These are phyloP conservation scores for Gentiana dahurica DNA, from an alignment of 257 asterid genomes.

Conservation along the genomic window DNA sequence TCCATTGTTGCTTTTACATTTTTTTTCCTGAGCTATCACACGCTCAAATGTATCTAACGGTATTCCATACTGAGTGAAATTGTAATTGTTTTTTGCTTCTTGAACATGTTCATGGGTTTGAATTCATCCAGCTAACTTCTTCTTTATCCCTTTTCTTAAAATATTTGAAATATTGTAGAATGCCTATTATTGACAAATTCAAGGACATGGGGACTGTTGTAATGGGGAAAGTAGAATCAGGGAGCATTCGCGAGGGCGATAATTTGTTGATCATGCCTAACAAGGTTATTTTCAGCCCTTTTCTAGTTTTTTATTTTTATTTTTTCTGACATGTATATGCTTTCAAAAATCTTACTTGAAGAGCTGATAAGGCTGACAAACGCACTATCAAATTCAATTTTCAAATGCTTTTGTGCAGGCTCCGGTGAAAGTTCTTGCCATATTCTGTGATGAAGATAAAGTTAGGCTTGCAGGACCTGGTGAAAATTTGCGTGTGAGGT, in stretches of 20 bases:
- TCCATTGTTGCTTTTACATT: no score
- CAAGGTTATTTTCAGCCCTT: slow-evolving; percentile 33
- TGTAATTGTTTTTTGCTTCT: not conserved
- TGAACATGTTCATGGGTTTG: not conserved
- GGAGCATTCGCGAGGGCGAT: slow-evolving; percentile 82
- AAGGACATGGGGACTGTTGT: slow-evolving; percentile 96
- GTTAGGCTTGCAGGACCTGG: slow-evolving; percentile 81
- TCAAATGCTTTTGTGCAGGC: slow-evolving; percentile 30
- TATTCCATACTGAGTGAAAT: not conserved
- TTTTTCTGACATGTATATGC: not conserved
- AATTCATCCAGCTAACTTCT: not conserved
- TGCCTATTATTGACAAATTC: slow-evolving; percentile 85
- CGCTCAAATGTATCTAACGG: no score
- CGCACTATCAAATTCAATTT: not conserved
- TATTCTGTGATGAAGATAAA: slow-evolving; percentile 63
- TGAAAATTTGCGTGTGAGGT: slow-evolving; percentile 84
- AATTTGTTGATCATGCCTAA: slow-evolving; percentile 82
- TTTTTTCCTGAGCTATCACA: no score
- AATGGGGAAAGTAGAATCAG: slow-evolving; percentile 97
- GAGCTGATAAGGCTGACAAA: not conserved
- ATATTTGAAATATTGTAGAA: slow-evolving; percentile 20
- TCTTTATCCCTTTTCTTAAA: not conserved
- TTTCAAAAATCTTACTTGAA: no score
- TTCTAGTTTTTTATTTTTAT: not conserved
- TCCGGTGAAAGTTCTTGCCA: slow-evolving; percentile 65